These are phyloP conservation scores for Magnolia sinica DNA, from an alignment of 164 flowering plant genomes.

Conservation along the genomic window DNA sequence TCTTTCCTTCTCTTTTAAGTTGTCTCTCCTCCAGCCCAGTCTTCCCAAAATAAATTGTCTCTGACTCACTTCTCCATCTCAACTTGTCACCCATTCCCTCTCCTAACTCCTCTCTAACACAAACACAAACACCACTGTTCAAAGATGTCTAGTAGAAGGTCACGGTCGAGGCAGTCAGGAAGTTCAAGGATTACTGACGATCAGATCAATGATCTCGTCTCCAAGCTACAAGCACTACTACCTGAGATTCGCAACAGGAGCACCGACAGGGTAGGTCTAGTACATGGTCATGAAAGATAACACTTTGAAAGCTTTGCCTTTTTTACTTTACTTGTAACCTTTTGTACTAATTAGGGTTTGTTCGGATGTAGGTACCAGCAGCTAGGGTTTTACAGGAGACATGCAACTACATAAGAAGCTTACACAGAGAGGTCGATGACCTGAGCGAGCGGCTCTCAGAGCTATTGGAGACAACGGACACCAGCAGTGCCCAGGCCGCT, in stretches of 20 bases:
- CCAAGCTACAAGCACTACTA: slow-evolving; percentile 55
- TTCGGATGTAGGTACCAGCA: slow-evolving; percentile 48
- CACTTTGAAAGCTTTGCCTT: not conserved
- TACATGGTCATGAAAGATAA: not conserved
- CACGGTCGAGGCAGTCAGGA: slow-evolving; percentile 58
- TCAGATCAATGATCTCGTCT: slow-evolving; percentile 54
- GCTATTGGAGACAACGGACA: slow-evolving; percentile 54
- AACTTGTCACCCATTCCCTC: slow-evolving; percentile 8
- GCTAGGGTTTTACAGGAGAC: slow-evolving; percentile 68
- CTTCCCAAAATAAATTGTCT: not conserved
- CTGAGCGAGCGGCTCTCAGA: slow-evolving; percentile 61
- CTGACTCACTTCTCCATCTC: not conserved
- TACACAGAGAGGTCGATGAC: slow-evolving; percentile 67
- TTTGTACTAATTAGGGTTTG: not conserved
- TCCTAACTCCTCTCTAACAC: slow-evolving; percentile 10
- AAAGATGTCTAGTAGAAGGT: slow-evolving; percentile 83
- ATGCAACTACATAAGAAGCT: slow-evolving; percentile 63
- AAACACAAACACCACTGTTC: slow-evolving; percentile 9
- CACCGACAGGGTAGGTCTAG: slow-evolving; percentile 44
- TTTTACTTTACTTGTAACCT: not conserved
- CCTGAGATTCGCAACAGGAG: slow-evolving; percentile 51
- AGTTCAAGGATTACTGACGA: slow-evolving; percentile 46
- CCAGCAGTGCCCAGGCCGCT: slow-evolving; percentile 59
- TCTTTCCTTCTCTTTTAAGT: not conserved
- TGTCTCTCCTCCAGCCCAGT: slow-evolving; percentile 6